These are phyloP conservation scores for Vararia minispora DNA, from an alignment of 768 basidiomycete genomes.

Conservation along the genomic window DNA sequence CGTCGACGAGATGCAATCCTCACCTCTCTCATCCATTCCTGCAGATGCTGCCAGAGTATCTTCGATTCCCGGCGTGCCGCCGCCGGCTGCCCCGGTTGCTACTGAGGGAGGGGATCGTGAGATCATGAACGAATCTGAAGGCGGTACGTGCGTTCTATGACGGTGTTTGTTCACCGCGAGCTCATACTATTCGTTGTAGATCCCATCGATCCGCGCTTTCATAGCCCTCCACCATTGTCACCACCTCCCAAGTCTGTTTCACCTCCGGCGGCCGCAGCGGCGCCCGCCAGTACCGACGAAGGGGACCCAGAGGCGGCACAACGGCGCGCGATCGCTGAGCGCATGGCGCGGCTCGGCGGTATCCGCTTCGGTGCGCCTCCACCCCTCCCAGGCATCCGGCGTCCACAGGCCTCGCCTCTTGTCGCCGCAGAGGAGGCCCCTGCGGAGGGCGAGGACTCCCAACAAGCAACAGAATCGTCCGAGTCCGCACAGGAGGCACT, in stretches of 20 bases:
- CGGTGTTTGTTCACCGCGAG: background rate
- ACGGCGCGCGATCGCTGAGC: constrained; percentile 71
- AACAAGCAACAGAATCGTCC: constrained; percentile 14
- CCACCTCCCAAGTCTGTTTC: constrained; percentile 2
- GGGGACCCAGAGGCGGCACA: constrained; percentile 35
- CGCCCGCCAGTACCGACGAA: constrained; percentile 7
- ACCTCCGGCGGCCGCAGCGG: constrained; percentile 1
- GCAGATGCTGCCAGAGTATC: constrained; percentile 2
- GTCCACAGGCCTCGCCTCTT: constrained; percentile 24
- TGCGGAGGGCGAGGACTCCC: constrained; percentile 13
- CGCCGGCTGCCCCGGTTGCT: constrained; percentile 18
- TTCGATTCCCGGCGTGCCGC: constrained; percentile 11
- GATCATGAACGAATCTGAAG: constrained; percentile 50
- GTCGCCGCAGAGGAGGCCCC: constrained; percentile 16
- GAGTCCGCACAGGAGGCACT: constrained; percentile 21
- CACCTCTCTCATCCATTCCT: constrained; percentile 1
- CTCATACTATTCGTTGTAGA: constrained; percentile 28
- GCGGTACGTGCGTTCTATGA: constrained; percentile 30
- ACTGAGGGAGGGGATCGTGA: constrained; percentile 12
- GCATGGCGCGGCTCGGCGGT: constrained; percentile 91
- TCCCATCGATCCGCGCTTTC: constrained; percentile 58
- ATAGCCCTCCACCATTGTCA: constrained; percentile 26
- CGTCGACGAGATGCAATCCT: too few relatives aligned
- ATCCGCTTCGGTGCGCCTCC: constrained; percentile 72
- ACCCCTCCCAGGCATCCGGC: constrained; percentile 27